Evolutionary conservation across 2,329 filamentous ascomycete species (phyloP).

Genomic region (Botrytis cinerea): DNA sequence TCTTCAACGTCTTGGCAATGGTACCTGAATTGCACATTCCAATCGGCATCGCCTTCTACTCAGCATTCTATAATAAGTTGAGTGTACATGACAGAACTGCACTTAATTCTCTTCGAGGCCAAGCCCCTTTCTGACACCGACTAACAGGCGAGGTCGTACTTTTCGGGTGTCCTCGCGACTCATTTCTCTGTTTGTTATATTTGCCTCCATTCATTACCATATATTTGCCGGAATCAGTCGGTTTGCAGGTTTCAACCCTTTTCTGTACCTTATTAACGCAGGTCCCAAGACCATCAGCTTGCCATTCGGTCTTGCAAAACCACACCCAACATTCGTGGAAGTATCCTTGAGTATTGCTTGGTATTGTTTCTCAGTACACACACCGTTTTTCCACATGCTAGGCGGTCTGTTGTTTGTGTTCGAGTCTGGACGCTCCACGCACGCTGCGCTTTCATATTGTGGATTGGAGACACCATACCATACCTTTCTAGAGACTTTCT

Average conservation of each 20-base stretch:
- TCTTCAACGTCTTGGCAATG: slow-evolving; percentile 1
- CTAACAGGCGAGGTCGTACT: slow-evolving; percentile 1
- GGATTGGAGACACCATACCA: neutral
- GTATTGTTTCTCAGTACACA: neutral
- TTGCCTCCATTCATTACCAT: neutral
- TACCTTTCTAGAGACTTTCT: neutral
- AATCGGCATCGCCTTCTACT: neutral
- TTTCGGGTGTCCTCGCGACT: neutral
- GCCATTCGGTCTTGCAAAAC: neutral
- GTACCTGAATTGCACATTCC: neutral
- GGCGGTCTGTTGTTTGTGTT: neutral
- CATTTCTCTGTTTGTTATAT: neutral
- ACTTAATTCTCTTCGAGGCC: neutral
- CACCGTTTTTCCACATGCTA: neutral
- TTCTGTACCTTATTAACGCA: neutral
- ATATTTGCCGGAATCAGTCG: slow-evolving; percentile 2
- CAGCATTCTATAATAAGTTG: neutral
- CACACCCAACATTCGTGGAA: slow-evolving; percentile 3
- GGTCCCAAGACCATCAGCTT: slow-evolving; percentile 1
- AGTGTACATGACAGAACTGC: neutral
- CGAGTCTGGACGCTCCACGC: neutral
- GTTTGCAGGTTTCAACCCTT: neutral
- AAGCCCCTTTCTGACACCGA: slow-evolving; percentile 18
- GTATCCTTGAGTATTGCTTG: neutral
- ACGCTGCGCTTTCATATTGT: neutral